Evolutionary conservation across 1,284 basidiomycete genomes (phyloP), one percentile per base, ranked within the genome.

Genomic region (Boletus mariae): DNA sequence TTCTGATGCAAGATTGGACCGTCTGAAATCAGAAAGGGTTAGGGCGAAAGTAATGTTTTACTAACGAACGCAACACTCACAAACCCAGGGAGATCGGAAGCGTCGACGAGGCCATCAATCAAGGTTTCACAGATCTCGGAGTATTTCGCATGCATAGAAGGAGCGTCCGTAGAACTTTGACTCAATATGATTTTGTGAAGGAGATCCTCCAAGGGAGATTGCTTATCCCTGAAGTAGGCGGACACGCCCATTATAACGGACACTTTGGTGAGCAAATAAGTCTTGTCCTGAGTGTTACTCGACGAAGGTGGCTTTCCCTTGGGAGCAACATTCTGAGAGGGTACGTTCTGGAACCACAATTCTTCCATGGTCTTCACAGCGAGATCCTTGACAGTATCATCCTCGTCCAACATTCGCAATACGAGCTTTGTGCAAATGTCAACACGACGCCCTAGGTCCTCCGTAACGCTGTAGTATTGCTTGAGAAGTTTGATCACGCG

Each of bases 401-500:
- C 97, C 66, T 97, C 93, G 63, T 99, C 97, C 42, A 88, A 70
- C 73, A 94, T 86, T 25, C 93, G 83, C 23, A 88, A 76, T 3
- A 95, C 84, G n/a, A 99, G 80, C 50, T 85, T 85, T 2, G 82
- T 84, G 58, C 89, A 87, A 47, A 97, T 91, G 61, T 97, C 92
- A 45, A 89, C 79, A 25, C 84, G 82, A 32, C 87, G 82, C 10
- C 72, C 63, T 29, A 77, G 71, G 49, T 85, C 82, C 23, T 80
- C 75, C 1, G 85, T 83, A 5, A 85, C 80, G 8, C 70, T 63
- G 66, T 95, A 96, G 61, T 94, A 87, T 13, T 85, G 80, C 65
- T 89, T 92, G 47, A 99, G 78, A 0, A 99, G 77, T 70, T 95
- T 98, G 72, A 99, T 90, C 47, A 97, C 94, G 5, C 97, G 85